Conservation (phyloP, 2,329 filamentous ascomycete species). For the Penicillium sp. region DNA sequence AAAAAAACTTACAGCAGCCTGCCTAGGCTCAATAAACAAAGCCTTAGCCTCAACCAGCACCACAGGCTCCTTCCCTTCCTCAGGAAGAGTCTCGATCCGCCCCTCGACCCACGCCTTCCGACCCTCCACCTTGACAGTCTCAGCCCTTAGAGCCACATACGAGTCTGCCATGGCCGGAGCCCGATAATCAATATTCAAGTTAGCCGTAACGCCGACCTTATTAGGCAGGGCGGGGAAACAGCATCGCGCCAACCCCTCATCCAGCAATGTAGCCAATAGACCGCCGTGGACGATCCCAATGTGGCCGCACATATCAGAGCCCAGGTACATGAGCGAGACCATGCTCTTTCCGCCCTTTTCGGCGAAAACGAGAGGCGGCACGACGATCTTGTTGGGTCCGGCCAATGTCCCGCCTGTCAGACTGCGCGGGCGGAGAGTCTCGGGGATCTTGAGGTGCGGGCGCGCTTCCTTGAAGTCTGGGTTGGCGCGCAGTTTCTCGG, state of each 20-base stretch:
- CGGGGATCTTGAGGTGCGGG: conserved; percentile 81
- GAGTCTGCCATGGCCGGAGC: conserved; percentile 69
- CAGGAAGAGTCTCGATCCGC: conserved; percentile 70
- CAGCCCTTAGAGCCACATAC: conserved; percentile 72
- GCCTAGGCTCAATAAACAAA: conserved; percentile 81
- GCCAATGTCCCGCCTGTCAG: conserved; percentile 76
- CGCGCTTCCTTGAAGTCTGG: conserved; percentile 67
- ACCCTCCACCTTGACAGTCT: conserved; percentile 80
- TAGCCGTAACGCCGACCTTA: conserved; percentile 75
- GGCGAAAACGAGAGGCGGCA: conserved; percentile 74
- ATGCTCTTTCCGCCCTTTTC: conserved; percentile 65
- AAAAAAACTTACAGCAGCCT: conserved; percentile 62
- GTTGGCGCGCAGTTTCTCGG: conserved; percentile 61
- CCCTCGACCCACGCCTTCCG: conserved; percentile 93
- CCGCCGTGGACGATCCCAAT: conserved; percentile 88
- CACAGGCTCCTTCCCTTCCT: conserved; percentile 56
- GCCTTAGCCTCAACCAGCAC: conserved; percentile 77
- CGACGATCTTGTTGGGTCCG: conserved; percentile 68
- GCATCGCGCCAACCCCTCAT: conserved; percentile 82
- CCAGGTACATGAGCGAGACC: conserved; percentile 71
- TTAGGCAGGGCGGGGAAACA: conserved; percentile 85
- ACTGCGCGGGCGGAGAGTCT: conserved; percentile 62
- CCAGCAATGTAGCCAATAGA: conserved; percentile 82
- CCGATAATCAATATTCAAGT: conserved; percentile 74
- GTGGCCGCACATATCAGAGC: conserved; percentile 77